Base-by-base conservation (phyloP, 2,329 filamentous ascomycete species). In the Fonsecaea erecta region DNA sequence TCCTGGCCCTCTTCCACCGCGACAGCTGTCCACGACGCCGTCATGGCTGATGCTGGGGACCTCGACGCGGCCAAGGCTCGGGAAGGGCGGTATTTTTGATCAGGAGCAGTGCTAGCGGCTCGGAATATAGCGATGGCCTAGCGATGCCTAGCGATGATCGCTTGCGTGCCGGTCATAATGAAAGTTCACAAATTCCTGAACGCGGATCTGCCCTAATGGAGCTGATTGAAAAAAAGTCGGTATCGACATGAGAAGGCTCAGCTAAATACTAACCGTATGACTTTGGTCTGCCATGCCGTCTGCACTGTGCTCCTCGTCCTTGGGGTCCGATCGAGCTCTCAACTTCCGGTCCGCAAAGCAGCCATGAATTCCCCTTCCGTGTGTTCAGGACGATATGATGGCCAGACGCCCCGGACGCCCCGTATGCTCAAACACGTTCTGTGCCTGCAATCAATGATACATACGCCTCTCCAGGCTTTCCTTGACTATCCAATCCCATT, bases 11-110 rank as follows among this genome's bases (percentile, higher is more conserved):
- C 28, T 30, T 30, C 28, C 28, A 8, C 53, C 32, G n/a, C 9
- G 32, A 9, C 34, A 37, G 53, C 21, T n/a, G 21, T 26, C 32
- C 3, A 48, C 55, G 16, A 58, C 34, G 21, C 12, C 30, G 11
- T 60, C 43, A 12, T 60, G 57, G 57, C 7, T 52, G 30, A 51
- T 32, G 40, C 57, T 60, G 30, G 57, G 57, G 14, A 60, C 57
- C 8, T 60, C 43, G 18, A 60, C 57, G 11, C 28, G 57, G 24
- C 57, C 57, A 2, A 60, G 43, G 18, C 21, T 60, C 24, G 51
- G 43, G 18, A 48, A 48, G 43, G 43, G 40, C 6, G 43, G 43
- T 11, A 21, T 24, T 11, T 24, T 48, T 24, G n/a, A n/a, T 21
- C 18, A 43, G n/a, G 5, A 21, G 40, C 40, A 43, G 5, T 43